Evolutionary conservation across 2,329 filamentous ascomycete genomes (phyloP), one percentile per base, ranked within the genome.

Genomic region (Dactylella cylindrospora): DNA sequence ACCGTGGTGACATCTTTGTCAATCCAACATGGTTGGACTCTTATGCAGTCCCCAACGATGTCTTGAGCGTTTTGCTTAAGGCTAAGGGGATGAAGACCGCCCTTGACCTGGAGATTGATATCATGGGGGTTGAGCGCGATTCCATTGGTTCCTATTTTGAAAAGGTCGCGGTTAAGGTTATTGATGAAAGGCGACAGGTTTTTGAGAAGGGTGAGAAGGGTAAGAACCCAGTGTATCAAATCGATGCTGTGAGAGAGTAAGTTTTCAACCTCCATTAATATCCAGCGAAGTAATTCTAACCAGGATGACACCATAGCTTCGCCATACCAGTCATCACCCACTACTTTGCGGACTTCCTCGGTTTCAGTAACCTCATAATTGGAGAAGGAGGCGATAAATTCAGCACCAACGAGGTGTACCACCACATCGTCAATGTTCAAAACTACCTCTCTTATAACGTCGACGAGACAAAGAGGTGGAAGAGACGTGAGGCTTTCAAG

Each of bases 281-380:
- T 3, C 9, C 25, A 10, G 23, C n/a, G 3, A 2, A 3, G 10
- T 10, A 22, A 22, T 43, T 5, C n/a, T 19, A 40, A 44, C 15
- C 19, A 19, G 32, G 10, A 20, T 28, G 3, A 5, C 28, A n/a
- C n/a, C 20, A 49, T 38, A 69, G 68, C 38, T 62, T 67, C 31
- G 67, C 66, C 1, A 70, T 69, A 26, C 67, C 67, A 9, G 59
- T 68, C 5, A 66, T 68, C 8, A 71, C 71, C 3, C 70, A 68
- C 51, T 73, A 72, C 25, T 67, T 70, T 7, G 73, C 70, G 0
- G 71, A 68, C 23, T 67, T 69, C 31, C 62, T 69, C 5, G 67
- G 67, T 3, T 68, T 67, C 36, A 49, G 47, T 25, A 15, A 68
- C 13, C 54, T 57, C 3, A 51, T 68, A 17, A 45, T 60, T 23